phyloP scores from a whole-genome alignment of 345 rosid species.

The Psidium guajava region DNA sequence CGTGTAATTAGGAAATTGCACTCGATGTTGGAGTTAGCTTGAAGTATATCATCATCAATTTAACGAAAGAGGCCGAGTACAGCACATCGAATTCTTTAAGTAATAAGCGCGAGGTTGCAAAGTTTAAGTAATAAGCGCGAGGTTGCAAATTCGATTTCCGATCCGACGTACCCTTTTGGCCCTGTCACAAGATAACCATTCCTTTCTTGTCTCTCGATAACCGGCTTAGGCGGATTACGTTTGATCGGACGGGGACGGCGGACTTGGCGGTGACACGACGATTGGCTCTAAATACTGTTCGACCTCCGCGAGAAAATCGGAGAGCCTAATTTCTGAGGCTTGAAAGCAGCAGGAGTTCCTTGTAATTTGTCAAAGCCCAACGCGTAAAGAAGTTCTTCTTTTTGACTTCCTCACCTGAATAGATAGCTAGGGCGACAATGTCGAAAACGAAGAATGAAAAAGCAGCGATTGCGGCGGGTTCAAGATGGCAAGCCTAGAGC shows the following conservation, averaged over 20 bases:
- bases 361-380: background rate
- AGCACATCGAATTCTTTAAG: too few relatives aligned
- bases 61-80: too few relatives aligned
- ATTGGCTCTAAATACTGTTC: accelerated
- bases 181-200: too few relatives aligned
- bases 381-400: background rate
- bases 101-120: too few relatives aligned
- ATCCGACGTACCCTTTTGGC: background rate
- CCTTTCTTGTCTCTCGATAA: too few relatives aligned
- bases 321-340: too few relatives aligned
- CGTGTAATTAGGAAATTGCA: background rate
- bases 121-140: too few relatives aligned
- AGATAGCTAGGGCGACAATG: background rate
- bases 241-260: background rate
- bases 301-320: background rate
- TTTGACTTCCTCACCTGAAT: background rate
- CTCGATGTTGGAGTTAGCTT: background rate
- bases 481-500: background rate
- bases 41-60: too few relatives aligned
- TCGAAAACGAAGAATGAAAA: background rate
- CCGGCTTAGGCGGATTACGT: background rate
- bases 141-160: too few relatives aligned
- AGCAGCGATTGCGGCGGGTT: background rate
- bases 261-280: background rate
- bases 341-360: background rate